Evolutionary conservation across 1,284 basidiomycete species (phyloP), one percentile per base, ranked within the genome.

Genomic region (Amylostereum chailletii): DNA sequence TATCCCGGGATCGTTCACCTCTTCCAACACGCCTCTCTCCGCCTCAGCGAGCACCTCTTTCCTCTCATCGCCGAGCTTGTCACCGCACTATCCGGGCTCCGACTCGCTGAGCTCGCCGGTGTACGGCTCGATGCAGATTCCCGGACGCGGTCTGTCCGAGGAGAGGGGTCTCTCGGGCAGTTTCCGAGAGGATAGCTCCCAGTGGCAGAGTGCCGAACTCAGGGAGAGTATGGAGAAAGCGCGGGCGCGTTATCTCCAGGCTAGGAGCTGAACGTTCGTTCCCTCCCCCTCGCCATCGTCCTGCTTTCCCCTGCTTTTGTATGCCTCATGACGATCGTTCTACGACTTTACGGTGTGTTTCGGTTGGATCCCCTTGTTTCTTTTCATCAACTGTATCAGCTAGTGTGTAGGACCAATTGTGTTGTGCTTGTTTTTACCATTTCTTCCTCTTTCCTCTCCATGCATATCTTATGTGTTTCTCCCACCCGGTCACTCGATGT

Each of bases 171-270:
- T 73, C 30, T 62, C 65, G 6, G 60, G 58, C 31, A 65, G 59
- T 52, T 62, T 64, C 47, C 62, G 38, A 38, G 66, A 65, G 53
- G 68, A 79, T 46, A 67, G 71, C 41, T 57, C 55, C 29, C 54
- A 66, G 4, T 81, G 75, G 72, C 67, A 77, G 61, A 83, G 77
- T 57, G 69, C 75, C 3, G 81, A 83, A 66, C 58, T 85, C 46
- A 69, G 72, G 49, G 79, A 81, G 63, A 75, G 71, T 27, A 86
- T 86, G 83, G 75, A 77, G 61, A 66, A 68, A 7, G 83, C 83
- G 29, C 66, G 83, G 38, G 71, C 71, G 43, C 64, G 65, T 47
- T 67, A 72, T 52, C 51, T 59, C 19, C 19, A 19, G 19, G 19
- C 19, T 19, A 19, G 19, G 19, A 19, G 19, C 19, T 19, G 19